Evolutionary conservation across 2,329 filamentous ascomycete genomes (phyloP).

Genomic region (Gremmenia infestans): DNA sequence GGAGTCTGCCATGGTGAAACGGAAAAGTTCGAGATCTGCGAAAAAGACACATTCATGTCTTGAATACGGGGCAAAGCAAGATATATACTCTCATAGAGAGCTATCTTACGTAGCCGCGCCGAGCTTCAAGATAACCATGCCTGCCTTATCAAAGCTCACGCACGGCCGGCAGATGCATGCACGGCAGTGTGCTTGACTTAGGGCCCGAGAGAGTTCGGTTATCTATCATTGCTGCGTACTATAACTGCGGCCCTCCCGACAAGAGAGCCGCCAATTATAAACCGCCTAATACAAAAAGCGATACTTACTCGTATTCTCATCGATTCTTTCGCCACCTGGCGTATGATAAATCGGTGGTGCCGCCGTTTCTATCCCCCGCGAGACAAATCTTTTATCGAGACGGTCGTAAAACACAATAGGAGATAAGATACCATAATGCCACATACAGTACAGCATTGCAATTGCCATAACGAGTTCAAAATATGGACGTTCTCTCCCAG

Average conservation of each 20-base stretch:
- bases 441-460: too few relatives aligned
- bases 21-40: not conserved
- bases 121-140: not conserved
- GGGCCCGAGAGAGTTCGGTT: not conserved
- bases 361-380: too few relatives aligned
- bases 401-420: too few relatives aligned
- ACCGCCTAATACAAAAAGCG: too few relatives aligned
- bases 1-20: constrained; percentile 4
- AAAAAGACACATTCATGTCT: not conserved
- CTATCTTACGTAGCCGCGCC: not conserved
- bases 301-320: too few relatives aligned
- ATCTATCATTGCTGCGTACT: not conserved
- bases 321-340: too few relatives aligned
- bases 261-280: too few relatives aligned
- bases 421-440: too few relatives aligned
- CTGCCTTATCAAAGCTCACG: not conserved
- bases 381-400: too few relatives aligned
- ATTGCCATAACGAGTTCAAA: too few relatives aligned
- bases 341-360: too few relatives aligned
- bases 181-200: not conserved
- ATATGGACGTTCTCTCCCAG: too few relatives aligned
- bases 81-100: not conserved
- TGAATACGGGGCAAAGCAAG: not conserved
- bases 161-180: not conserved
- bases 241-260: not conserved